phyloP scores from a whole-genome alignment of 2,329 filamentous ascomycete species.

The Ophiostoma australiae region DNA sequence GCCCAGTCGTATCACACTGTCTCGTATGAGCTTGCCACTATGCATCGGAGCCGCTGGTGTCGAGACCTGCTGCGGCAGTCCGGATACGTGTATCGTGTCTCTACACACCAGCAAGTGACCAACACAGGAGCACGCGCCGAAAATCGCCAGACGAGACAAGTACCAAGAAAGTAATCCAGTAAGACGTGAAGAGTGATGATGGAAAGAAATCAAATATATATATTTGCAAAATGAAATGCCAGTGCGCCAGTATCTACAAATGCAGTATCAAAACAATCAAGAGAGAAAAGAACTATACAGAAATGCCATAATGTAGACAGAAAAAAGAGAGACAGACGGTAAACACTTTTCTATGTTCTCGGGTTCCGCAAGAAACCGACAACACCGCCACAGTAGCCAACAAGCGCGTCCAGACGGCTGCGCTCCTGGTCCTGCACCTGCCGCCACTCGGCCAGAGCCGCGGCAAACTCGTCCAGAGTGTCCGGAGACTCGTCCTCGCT shows the following conservation, averaged over 20 bases:
- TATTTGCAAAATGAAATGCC: neutral
- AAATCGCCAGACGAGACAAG: too few relatives aligned
- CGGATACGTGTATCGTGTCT: neutral
- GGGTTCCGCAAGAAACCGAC: constrained; percentile 71
- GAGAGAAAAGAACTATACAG: neutral
- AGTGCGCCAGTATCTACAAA: constrained; percentile 7
- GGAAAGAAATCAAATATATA: neutral
- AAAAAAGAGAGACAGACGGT: neutral
- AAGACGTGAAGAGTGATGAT: neutral
- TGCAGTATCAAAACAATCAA: neutral
- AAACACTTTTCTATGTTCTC: constrained; percentile 39
- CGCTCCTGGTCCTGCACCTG: constrained; percentile 66
- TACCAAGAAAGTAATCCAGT: too few relatives aligned
- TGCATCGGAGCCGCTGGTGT: neutral
- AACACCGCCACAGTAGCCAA: constrained; percentile 84
- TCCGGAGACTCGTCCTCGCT: constrained; percentile 27
- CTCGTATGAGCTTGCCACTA: neutral
- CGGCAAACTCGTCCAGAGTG: constrained; percentile 18
- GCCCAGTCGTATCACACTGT: neutral
- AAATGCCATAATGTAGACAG: neutral
- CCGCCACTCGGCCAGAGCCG: constrained; percentile 64
- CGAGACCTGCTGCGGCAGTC: too few relatives aligned
- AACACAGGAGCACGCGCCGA: too few relatives aligned
- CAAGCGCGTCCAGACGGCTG: constrained; percentile 65
- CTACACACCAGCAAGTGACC: neutral